Evolutionary conservation across 2,329 filamentous ascomycete genomes (phyloP), one percentile per base, ranked within the genome.

Genomic region (Uncinocarpus reesii): DNA sequence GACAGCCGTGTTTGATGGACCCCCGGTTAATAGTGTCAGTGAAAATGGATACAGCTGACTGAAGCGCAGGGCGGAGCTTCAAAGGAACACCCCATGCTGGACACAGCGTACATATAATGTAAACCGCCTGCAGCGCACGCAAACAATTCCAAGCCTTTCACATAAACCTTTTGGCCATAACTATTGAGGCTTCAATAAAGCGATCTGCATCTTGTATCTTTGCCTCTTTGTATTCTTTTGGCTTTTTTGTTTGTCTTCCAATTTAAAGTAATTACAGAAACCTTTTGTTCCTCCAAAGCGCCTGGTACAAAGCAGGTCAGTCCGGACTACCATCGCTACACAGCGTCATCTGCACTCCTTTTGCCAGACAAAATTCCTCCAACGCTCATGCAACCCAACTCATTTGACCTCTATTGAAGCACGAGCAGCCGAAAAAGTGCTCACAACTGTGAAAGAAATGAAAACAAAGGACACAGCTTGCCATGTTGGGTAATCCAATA

Each of bases 291-390:
- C 15, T 16, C 20, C 20, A 23, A 26, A 7, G 21, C 23, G 13
- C 15, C 13, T 21, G 20, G 20, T 16, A 42, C 13, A 26, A 11
- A 31, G 11, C 40, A 18, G 26, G 16, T 20, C 40, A 32, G 16
- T 28, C 40, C 32, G 28, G 40, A 32, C 23, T 18, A n/a, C 26
- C 28, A 15, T 8, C 40, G 40, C 40, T 42, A 42, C 40, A 42
- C 40, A 42, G 15, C 16, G 20, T 20, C 24, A 8, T 26, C 23
- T 20, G 13, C 6, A 21, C 7, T 20, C 16, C 31, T 20, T 20
- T 7, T 24, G 37, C 28, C 10, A 32, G 40, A 7, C 21, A 16
- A 42, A 38, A 40, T 23, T 13, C 24, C 15, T 13, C 35, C 35
- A 35, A 35, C 15, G 20, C 32, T 35, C 32, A 35, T 35, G 32